Conservation (phyloP, 345 rosid genomes). For the Linum trigynum region DNA sequence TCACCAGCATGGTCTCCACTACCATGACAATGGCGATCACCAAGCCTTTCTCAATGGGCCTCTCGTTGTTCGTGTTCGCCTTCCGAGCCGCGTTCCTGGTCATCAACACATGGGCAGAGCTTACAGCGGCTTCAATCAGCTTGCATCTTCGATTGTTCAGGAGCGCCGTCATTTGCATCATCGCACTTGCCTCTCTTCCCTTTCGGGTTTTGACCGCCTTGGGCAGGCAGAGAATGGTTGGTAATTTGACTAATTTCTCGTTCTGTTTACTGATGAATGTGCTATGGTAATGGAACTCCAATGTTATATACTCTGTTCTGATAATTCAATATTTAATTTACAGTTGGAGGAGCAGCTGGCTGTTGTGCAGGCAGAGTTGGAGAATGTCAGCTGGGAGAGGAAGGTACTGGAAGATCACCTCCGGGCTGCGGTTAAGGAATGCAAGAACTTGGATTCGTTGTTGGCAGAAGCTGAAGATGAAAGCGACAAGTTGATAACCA, state of each 20-base stretch:
- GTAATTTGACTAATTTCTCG: slow-evolving; percentile 14
- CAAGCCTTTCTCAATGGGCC: slow-evolving; percentile 39
- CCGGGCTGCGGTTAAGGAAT: slow-evolving; percentile 38
- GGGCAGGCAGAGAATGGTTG: slow-evolving; percentile 59
- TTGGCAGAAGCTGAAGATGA: slow-evolving; percentile 63
- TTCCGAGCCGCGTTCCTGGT: slow-evolving; percentile 35
- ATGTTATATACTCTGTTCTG: slow-evolving; percentile 3
- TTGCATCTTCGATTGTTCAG: slow-evolving; percentile 40
- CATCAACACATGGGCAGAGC: slow-evolving; percentile 41
- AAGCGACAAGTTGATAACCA: slow-evolving; percentile 42
- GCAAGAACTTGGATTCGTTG: slow-evolving; percentile 41
- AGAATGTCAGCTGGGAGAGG: slow-evolving; percentile 42
- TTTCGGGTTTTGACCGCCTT: slow-evolving; percentile 43
- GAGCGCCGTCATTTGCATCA: slow-evolving; percentile 33
- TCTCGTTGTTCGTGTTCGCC: slow-evolving; percentile 25
- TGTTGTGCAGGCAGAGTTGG: slow-evolving; percentile 45
- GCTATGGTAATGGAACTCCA: not conserved
- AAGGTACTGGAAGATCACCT: slow-evolving; percentile 48
- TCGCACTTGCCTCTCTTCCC: slow-evolving; percentile 51
- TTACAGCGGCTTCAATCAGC: slow-evolving; percentile 35
- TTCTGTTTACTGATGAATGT: not conserved
- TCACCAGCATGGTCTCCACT: slow-evolving; percentile 20
- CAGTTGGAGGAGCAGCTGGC: slow-evolving; percentile 58
- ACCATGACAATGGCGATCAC: slow-evolving; percentile 22
- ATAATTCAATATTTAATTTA: slow-evolving; percentile 6